phyloP scores from a whole-genome alignment of 257 asterid species.

The Cordia subcordata region DNA sequence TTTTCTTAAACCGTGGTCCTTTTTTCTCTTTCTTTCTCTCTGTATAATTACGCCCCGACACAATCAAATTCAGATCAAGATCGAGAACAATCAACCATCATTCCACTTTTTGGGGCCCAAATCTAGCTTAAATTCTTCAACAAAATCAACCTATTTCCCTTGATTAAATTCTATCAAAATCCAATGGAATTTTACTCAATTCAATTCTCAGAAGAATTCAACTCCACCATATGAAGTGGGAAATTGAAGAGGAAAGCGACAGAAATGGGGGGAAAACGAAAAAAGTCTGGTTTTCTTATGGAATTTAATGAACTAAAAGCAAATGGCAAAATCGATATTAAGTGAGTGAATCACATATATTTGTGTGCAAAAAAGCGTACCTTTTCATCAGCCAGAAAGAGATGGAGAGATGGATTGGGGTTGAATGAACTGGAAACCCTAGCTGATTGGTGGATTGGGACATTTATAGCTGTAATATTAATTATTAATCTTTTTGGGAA shows the following conservation, averaged over 20 bases:
- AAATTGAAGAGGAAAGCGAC: slow-evolving; percentile 4
- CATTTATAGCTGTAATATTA: background rate
- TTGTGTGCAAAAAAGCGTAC: slow-evolving; percentile 18
- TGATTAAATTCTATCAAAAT: slow-evolving; percentile 18
- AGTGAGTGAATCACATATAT: background rate
- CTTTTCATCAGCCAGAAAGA: slow-evolving; percentile 19
- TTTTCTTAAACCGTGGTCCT: background rate
- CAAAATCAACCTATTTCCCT: slow-evolving; percentile 3
- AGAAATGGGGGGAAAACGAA: background rate
- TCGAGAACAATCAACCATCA: slow-evolving; percentile 54
- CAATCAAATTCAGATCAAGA: slow-evolving; percentile 49
- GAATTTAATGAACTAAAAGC: slow-evolving; percentile 11
- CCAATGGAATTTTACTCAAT: background rate
- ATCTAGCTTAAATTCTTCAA: background rate
- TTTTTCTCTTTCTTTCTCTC: background rate
- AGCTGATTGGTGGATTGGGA: slow-evolving; percentile 13
- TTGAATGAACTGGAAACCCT: slow-evolving; percentile 24
- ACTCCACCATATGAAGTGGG: background rate
- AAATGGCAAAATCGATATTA: slow-evolving; percentile 5
- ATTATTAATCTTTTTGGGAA: background rate
- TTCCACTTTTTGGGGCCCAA: slow-evolving; percentile 43
- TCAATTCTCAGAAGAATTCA: too few species aligned
- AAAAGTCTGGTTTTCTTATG: background rate
- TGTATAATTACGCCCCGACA: background rate
- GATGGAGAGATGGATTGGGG: slow-evolving; percentile 10